Conservation (phyloP, 108 stramenopile species). For the Discostella stelligeroides region DNA sequence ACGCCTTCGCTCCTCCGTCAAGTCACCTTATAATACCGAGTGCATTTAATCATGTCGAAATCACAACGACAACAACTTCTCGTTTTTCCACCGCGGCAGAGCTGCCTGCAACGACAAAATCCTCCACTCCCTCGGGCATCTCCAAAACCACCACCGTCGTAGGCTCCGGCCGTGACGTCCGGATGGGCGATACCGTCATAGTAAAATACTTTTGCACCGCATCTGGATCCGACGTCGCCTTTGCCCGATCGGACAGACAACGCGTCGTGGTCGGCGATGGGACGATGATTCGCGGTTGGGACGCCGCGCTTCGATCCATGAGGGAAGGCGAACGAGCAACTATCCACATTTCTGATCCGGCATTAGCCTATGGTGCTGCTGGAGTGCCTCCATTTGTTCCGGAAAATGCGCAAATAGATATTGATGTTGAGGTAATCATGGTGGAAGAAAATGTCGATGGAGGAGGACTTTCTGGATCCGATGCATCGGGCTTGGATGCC, state of each 20-base stretch:
- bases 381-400: slow-evolving; percentile 72
- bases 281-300: slow-evolving; percentile 83
- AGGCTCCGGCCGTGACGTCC: slow-evolving; percentile 37
- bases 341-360: slow-evolving; percentile 66
- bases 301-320: slow-evolving; percentile 71
- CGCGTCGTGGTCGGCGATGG: slow-evolving; percentile 66
- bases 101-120: slow-evolving; percentile 16
- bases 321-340: slow-evolving; percentile 70
- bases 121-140: slow-evolving; percentile 12
- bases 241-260: slow-evolving; percentile 44
- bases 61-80: slow-evolving; percentile 1
- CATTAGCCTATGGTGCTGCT: slow-evolving; percentile 64
- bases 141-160: slow-evolving; percentile 40
- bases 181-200: slow-evolving; percentile 38
- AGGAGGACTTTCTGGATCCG: neutral
- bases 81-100: slow-evolving; percentile 33
- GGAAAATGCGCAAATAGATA: slow-evolving; percentile 59
- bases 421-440: slow-evolving; percentile 71
- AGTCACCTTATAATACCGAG: too few relatives aligned
- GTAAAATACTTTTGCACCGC: slow-evolving; percentile 49
- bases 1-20: too few relatives aligned
- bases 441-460: slow-evolving; percentile 49
- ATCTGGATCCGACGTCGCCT: slow-evolving; percentile 24
- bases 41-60: too few relatives aligned
- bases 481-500: neutral